These are phyloP conservation scores for Colletotrichum noveboracense DNA, from an alignment of 2,329 filamentous ascomycete genomes.

Conservation along the genomic window DNA sequence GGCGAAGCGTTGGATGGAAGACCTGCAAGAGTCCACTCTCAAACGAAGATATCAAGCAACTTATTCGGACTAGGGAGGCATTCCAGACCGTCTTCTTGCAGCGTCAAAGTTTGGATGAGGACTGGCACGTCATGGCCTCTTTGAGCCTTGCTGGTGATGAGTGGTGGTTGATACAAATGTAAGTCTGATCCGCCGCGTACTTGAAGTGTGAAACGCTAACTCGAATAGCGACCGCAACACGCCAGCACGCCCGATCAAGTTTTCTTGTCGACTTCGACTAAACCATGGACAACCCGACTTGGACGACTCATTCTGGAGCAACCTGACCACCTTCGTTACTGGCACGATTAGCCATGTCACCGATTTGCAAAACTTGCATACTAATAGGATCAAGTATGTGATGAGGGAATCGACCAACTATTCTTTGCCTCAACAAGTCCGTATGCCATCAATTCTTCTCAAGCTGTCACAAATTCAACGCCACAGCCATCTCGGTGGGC, in stretches of 20 bases:
- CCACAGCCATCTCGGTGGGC: not conserved
- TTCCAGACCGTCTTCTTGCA: slow-evolving; percentile 73
- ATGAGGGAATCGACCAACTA: slow-evolving; percentile 38
- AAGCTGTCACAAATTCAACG: slow-evolving; percentile 49
- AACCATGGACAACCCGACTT: slow-evolving; percentile 48
- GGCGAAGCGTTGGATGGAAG: slow-evolving; percentile 70
- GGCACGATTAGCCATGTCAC: slow-evolving; percentile 57
- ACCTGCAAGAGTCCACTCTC: slow-evolving; percentile 53
- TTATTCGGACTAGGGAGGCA: slow-evolving; percentile 67
- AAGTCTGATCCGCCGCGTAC: slow-evolving; percentile 33
- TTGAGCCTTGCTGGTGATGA: slow-evolving; percentile 75
- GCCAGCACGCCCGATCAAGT: slow-evolving; percentile 26
- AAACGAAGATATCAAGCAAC: slow-evolving; percentile 61
- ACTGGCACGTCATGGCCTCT: slow-evolving; percentile 76
- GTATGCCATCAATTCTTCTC: slow-evolving; percentile 53
- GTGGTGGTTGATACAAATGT: slow-evolving; percentile 79
- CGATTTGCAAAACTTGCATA: slow-evolving; percentile 53
- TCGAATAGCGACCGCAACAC: slow-evolving; percentile 29
- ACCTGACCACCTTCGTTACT: slow-evolving; percentile 54
- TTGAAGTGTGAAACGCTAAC: not conserved
- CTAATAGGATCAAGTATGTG: slow-evolving; percentile 45
- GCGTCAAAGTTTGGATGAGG: slow-evolving; percentile 71
- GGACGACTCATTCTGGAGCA: slow-evolving; percentile 56
- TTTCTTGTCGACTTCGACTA: slow-evolving; percentile 41
- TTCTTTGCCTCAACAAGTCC: slow-evolving; percentile 46